These are phyloP conservation scores for Teratosphaeria pseudoeucalypti DNA, from an alignment of 2,329 filamentous ascomycete genomes.

Conservation along the genomic window DNA sequence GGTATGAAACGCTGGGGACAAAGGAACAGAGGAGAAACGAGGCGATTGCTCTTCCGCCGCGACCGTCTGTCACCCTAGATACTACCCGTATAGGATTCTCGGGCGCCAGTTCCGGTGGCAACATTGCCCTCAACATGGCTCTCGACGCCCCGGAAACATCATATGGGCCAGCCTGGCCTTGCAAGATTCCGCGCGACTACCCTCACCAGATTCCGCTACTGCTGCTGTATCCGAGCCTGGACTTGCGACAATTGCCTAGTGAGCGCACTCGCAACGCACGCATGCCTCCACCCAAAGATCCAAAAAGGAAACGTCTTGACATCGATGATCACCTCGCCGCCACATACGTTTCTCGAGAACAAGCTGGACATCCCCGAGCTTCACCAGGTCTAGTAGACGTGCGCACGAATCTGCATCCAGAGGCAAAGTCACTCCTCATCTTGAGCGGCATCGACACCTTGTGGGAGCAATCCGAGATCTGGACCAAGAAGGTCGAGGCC, in stretches of 20 bases:
- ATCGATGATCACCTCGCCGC: conserved; percentile 29
- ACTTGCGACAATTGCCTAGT: conserved; percentile 31
- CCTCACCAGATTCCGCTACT: conserved; percentile 29
- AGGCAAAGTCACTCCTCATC: conserved; percentile 32
- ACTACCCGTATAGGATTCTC: conserved; percentile 31
- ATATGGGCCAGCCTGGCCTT: conserved; percentile 26
- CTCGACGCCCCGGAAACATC: conserved; percentile 23
- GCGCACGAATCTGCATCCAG: conserved; percentile 21
- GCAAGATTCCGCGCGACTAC: conserved; percentile 26
- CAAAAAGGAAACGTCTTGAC: conserved; percentile 19
- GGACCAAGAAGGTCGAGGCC: conserved; percentile 31
- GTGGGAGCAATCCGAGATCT: conserved; percentile 33
- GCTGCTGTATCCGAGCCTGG: conserved; percentile 35
- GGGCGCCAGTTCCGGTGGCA: conserved; percentile 38
- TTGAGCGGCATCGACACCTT: conserved; percentile 32
- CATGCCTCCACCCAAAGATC: conserved; percentile 24
- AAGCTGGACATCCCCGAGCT: conserved; percentile 29
- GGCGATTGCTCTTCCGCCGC: conserved; percentile 5
- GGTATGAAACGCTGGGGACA: conserved; percentile 8
- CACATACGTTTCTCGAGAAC: conserved; percentile 30
- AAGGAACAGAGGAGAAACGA: conserved; percentile 7
- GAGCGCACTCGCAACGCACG: conserved; percentile 27
- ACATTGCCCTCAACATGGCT: conserved; percentile 37
- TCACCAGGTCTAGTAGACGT: conserved; percentile 29
- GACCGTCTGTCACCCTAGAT: conserved; percentile 24